These are phyloP conservation scores for Stentor roeselii DNA, from an alignment of 73 alveolate genomes.

Conservation along the genomic window DNA sequence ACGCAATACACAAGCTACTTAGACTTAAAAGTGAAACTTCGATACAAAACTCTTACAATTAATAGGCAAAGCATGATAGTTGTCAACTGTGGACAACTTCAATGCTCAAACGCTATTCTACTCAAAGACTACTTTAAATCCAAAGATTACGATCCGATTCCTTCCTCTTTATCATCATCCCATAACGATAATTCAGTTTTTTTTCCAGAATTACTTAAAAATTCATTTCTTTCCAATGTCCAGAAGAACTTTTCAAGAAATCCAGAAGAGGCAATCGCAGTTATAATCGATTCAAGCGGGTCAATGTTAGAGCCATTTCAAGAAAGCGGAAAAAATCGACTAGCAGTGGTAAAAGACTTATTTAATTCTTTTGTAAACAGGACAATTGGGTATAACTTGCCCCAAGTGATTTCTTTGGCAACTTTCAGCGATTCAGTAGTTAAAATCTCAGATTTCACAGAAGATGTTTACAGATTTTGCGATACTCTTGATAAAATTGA, in stretches of 20 bases:
- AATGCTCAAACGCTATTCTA: not conserved
- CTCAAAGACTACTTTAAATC: not conserved
- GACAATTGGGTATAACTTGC: conserved; percentile 42
- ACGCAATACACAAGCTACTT: not conserved
- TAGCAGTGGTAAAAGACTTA: conserved; percentile 43
- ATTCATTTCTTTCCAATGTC: too few species aligned
- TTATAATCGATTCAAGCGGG: conserved; percentile 44
- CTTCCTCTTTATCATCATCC: not conserved
- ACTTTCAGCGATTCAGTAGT: conserved; percentile 27
- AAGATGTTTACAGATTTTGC: conserved; percentile 34
- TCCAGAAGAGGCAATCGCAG: conserved; percentile 53
- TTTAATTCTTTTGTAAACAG: conserved; percentile 50
- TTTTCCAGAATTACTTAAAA: not conserved
- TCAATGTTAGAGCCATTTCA: conserved; percentile 43
- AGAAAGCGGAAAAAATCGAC: conserved; percentile 40
- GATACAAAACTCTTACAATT: not conserved
- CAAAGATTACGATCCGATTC: not conserved
- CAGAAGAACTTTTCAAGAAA: not conserved
- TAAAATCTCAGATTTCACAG: conserved; percentile 42
- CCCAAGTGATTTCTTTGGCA: conserved; percentile 33
- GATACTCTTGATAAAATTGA: conserved; percentile 30
- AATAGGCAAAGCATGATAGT: not conserved
- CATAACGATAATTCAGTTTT: not conserved
- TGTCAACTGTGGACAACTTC: not conserved
- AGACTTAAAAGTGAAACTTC: too few species aligned